Base-by-base conservation (phyloP, 1,284 basidiomycete genomes). In the Schizopora paradoxa region DNA sequence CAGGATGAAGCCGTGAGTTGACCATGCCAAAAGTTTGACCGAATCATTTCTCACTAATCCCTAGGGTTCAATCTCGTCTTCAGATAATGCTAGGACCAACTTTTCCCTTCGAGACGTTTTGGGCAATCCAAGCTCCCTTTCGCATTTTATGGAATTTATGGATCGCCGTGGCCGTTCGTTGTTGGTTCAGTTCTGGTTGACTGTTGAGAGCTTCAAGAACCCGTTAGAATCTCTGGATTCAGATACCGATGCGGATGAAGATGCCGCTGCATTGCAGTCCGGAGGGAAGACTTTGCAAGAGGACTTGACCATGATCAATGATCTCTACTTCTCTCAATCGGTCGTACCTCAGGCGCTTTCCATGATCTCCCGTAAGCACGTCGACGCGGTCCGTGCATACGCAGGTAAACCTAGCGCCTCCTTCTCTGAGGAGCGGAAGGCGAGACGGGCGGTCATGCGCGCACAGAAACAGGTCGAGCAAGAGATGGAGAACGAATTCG, bases 141-240 rank as follows among this genome's bases (percentile, higher is more conserved):
- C 89, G 1, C 95, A 95, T 61, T 91, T 95, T 67, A 94, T 97
- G 82, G 95, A 99, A 66, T 95, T 90, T 59, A 94, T 97, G 90
- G 95, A 98, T 55, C 79, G 94, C 5, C 79, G 88, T 2, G 76
- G 82, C 47, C 81, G 89, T 23, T 87, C 91, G 11, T 62, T 91
- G 6, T 77, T 92, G 2, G 88, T 97, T 2, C 95, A 97, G 55
- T 99, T 97, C 66, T 98, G 95, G 95, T 72, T 98, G 2, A 90
- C 91, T 0, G 90, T 98, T 1, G 92, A 98, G 64, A 91, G 90
- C 41, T 94, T 98, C 74, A 98, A 97, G 66, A 91, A 95, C 55
- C 95, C 95, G 0, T 70, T 99, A 14, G 94, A 97, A 61, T 79
- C 79, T 1, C 73, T 86, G 4, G 86, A 89, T 55, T 85, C 85